Base-by-base conservation (phyloP, 495 filamentous ascomycete species). In the Tuber indicum region DNA sequence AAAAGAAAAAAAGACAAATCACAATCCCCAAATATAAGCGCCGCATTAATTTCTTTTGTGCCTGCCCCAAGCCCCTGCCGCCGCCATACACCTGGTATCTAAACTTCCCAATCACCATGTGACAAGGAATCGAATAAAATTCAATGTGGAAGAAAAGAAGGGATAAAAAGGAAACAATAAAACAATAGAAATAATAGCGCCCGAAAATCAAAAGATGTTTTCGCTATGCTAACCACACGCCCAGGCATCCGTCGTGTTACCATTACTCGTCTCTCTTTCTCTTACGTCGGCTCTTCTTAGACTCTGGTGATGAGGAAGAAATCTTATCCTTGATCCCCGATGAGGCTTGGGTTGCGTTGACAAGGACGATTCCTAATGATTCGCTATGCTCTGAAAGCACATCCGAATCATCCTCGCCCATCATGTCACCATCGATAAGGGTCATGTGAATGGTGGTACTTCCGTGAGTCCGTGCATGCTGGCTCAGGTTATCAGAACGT, bases 401-500 rank as follows among this genome's bases (percentile, higher is more conserved):
- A 43, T 82, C 80, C 8, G 73, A 75, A 74, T 81, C 79, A 66
- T 82, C 82, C 70, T 75, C 81, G 52, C 81, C 82, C 46, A 82
- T 79, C 79, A 84, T 83, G 49, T 92, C 91, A 73, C 88, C 85
- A 74, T 97, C 92, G 62, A 97, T 86, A 76, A 98, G 87, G 76
- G 92, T 91, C 92, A 98, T 93, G 75, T 94, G 90, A 78, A 98
- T 92, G 75, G 95, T 92, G 70, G 93, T 93, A 72, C 90, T 90
- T 70, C 93, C 96, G 81, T 99, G 96, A 21, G 96, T 99, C 72
- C 96, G 91, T 71, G 96, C 91, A 83, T 99, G 96, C 85, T 99
- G 96, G 45, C 93, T 91, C 39, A 99, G 89, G 86, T 99, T 99
- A 86, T 99, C 96, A 81, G 92, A 95, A 75, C 96, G 92, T 1